Evolutionary conservation across 2,329 filamentous ascomycete species (phyloP).

Genomic region (Colletotrichum sp.): DNA sequence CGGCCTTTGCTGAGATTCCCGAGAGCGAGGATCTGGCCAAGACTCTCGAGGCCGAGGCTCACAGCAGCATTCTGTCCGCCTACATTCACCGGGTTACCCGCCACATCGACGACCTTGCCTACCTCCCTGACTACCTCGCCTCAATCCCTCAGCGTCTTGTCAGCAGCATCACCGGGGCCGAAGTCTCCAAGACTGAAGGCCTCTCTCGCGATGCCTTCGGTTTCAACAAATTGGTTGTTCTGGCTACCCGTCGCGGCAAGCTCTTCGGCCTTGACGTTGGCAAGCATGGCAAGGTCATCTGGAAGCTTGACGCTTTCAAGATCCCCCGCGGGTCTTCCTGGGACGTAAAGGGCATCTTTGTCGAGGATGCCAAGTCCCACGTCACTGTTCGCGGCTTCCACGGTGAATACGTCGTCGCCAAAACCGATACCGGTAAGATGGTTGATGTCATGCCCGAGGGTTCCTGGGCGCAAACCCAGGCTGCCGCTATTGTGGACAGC

Average conservation of each 20-base stretch:
- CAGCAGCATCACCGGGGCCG: constrained; percentile 66
- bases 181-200: constrained; percentile 47
- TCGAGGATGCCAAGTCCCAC: constrained; percentile 60
- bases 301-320: constrained; percentile 72
- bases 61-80: constrained; percentile 79
- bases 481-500: constrained; percentile 56
- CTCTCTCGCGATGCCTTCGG: constrained; percentile 80
- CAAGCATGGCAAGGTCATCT: constrained; percentile 74
- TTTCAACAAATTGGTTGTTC: constrained; percentile 82
- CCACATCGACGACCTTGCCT: constrained; percentile 78
- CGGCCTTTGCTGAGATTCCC: constrained; percentile 79
- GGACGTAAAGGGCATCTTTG: constrained; percentile 71
- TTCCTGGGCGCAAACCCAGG: constrained; percentile 41
- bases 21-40: constrained; percentile 77
- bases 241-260: constrained; percentile 80
- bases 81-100: constrained; percentile 87
- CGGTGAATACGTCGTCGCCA: constrained; percentile 66
- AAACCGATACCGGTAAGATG: constrained; percentile 57
- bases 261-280: constrained; percentile 82
- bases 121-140: constrained; percentile 76
- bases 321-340: constrained; percentile 62
- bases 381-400: constrained; percentile 64
- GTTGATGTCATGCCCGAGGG: constrained; percentile 48
- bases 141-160: constrained; percentile 73
- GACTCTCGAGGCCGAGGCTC: constrained; percentile 84